Evolutionary conservation across 768 basidiomycete genomes (phyloP).

Genomic region (Psilocybe azurescens): DNA sequence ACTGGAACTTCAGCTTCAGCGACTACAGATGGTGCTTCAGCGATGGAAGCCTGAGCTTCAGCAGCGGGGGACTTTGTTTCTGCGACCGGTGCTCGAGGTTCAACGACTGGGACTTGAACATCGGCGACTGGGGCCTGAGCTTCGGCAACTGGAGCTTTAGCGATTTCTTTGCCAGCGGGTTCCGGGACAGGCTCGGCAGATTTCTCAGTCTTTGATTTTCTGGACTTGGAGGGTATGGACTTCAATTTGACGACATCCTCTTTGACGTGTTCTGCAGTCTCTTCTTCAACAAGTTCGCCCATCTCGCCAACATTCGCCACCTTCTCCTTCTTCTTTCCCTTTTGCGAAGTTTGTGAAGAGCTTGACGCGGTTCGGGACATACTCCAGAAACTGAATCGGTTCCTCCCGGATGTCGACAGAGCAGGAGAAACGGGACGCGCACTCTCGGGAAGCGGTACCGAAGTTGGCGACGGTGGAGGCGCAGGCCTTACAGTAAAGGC

Average conservation of each 20-base stretch:
- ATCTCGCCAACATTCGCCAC: constrained; percentile 62
- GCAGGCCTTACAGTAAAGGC: constrained; percentile 44
- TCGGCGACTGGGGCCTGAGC: constrained; percentile 14
- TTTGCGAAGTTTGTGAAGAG: constrained; percentile 34
- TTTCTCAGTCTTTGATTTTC: constrained; percentile 22
- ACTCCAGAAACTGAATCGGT: constrained; percentile 69
- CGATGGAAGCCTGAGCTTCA: background rate
- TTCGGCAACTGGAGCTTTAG: constrained; percentile 21
- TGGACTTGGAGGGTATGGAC: constrained; percentile 11
- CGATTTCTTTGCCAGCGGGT: background rate
- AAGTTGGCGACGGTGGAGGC: constrained; percentile 17
- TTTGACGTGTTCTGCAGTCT: constrained; percentile 21
- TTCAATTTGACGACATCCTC: constrained; percentile 20
- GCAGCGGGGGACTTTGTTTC: background rate
- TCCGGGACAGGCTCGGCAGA: constrained; percentile 3
- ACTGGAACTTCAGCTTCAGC: background rate
- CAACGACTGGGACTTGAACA: background rate
- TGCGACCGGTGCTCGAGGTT: background rate
- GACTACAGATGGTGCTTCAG: background rate
- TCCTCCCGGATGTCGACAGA: constrained; percentile 48
- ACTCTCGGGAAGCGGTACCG: background rate
- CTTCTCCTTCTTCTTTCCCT: constrained; percentile 42
- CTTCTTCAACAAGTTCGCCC: constrained; percentile 69
- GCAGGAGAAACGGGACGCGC: constrained; percentile 48
- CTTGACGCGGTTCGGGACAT: constrained; percentile 37